Percentiles rank a stretch among this genome's conserved stretches.
These are phyloP conservation scores for Corynespora cassiicola DNA, from an alignment of 2,329 filamentous ascomycete species.

Conservation along the genomic window DNA sequence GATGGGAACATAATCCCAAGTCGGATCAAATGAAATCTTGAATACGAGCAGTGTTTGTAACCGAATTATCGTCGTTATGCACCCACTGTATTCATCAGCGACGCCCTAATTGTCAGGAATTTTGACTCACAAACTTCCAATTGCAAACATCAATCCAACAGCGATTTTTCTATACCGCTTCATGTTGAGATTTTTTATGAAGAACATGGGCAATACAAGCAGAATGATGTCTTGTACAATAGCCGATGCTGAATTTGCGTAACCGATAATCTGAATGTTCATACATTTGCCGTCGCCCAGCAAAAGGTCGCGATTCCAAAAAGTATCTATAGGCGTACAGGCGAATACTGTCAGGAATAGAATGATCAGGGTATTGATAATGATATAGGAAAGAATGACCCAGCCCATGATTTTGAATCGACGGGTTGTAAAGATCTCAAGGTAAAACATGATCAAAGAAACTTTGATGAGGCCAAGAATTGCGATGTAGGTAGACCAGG, in stretches of 20 bases:
- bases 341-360: conserved; percentile 26
- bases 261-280: conserved; percentile 24
- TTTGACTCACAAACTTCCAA: conserved; percentile 20
- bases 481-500: conserved; percentile 22
- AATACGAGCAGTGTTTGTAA: conserved; percentile 13
- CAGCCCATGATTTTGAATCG: conserved; percentile 21
- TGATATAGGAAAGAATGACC: conserved; percentile 16
- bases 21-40: conserved; percentile 10
- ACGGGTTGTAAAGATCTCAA: conserved; percentile 27
- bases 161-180: conserved; percentile 20
- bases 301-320: conserved; percentile 30
- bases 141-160: conserved; percentile 27
- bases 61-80: conserved; percentile 16
- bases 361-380: conserved; percentile 17
- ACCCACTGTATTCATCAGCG: no score
- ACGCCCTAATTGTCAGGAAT: no score
- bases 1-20: conserved; percentile 13
- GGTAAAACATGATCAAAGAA: conserved; percentile 28
- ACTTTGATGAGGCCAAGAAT: conserved; percentile 25
- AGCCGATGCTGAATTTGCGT: conserved; percentile 23
- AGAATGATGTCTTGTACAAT: conserved; percentile 30
- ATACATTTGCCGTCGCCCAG: conserved; percentile 29
- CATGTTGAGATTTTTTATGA: conserved; percentile 24
- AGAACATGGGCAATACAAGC: conserved; percentile 25
- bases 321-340: conserved; percentile 24